These are phyloP conservation scores for Parastagonospora avenae DNA, from an alignment of 2,329 filamentous ascomycete genomes.

Conservation along the genomic window DNA sequence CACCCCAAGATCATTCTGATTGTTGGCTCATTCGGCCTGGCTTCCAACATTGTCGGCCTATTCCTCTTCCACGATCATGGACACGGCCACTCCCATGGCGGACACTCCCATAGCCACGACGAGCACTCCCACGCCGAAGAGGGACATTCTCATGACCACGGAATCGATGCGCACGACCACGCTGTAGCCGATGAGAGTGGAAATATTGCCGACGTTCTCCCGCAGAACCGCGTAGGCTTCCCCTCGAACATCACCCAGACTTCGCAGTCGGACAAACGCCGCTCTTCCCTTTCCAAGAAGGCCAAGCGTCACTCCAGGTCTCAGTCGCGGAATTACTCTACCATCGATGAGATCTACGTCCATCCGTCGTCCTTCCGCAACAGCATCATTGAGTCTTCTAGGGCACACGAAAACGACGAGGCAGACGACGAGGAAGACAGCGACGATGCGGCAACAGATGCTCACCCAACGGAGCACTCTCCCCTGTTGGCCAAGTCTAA, in stretches of 20 bases:
- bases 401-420: conserved; percentile 60
- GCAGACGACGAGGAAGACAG: conserved; percentile 61
- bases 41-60: conserved; percentile 87
- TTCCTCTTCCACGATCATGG: conserved; percentile 92
- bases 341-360: conserved; percentile 75
- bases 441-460: conserved; percentile 52
- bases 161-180: conserved; percentile 52
- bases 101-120: conserved; percentile 57
- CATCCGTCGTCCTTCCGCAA: conserved; percentile 90
- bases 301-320: conserved; percentile 65
- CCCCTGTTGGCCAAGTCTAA: conserved; percentile 44
- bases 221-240: conserved; percentile 64
- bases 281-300: conserved; percentile 37
- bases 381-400: conserved; percentile 86
- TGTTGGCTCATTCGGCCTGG: conserved; percentile 83
- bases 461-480: conserved; percentile 47
- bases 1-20: conserved; percentile 87
- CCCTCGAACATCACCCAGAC: conserved; percentile 37
- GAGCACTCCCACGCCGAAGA: conserved; percentile 55
- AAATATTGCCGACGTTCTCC: conserved; percentile 65
- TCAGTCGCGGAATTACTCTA: conserved; percentile 59
- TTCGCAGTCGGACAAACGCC: conserved; percentile 18
- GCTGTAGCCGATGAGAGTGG: conserved; percentile 62
- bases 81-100: conserved; percentile 81
- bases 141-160: conserved; percentile 53